Evolutionary conservation across 1,284 basidiomycete genomes (phyloP).

Genomic region (Sutorius eximius): DNA sequence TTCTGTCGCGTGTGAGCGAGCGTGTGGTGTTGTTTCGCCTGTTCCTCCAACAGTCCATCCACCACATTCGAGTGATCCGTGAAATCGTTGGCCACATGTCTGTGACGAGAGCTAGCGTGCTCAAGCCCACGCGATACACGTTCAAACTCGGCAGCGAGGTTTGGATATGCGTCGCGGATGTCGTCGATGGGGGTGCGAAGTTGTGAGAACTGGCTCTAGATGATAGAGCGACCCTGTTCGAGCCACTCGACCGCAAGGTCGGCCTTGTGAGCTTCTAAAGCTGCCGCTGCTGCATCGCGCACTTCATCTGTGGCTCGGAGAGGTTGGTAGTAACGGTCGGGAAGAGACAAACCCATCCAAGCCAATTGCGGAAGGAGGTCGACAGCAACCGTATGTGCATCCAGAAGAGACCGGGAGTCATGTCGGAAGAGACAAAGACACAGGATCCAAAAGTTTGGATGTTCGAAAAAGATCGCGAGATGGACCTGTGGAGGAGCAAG

Average conservation of each 20-base stretch:
- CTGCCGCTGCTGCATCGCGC: not conserved
- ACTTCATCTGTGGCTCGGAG: not conserved
- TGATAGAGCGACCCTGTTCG: constrained; percentile 7
- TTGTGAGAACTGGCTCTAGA: constrained; percentile 8
- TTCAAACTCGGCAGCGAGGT: not conserved
- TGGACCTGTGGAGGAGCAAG: not conserved
- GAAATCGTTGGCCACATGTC: too few relatives aligned
- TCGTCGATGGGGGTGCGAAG: constrained; percentile 3
- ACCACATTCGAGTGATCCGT: too few relatives aligned
- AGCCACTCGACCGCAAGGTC: constrained; percentile 8
- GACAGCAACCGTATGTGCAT: not conserved
- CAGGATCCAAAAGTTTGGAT: not conserved
- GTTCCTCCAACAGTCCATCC: not conserved
- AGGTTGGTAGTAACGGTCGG: constrained; percentile 6
- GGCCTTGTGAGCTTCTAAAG: not conserved
- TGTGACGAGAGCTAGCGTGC: not conserved
- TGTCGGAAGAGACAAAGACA: not conserved
- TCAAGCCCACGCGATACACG: not conserved
- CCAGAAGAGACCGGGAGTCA: not conserved
- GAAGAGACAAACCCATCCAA: constrained; percentile 3
- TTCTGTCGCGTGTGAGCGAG: not conserved
- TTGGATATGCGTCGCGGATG: not conserved
- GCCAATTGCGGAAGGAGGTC: constrained; percentile 4
- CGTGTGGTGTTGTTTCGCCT: not conserved
- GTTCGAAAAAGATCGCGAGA: not conserved